phyloP scores from a whole-genome alignment of 2,329 filamentous ascomycete genomes.

The Penicillium sp. region DNA sequence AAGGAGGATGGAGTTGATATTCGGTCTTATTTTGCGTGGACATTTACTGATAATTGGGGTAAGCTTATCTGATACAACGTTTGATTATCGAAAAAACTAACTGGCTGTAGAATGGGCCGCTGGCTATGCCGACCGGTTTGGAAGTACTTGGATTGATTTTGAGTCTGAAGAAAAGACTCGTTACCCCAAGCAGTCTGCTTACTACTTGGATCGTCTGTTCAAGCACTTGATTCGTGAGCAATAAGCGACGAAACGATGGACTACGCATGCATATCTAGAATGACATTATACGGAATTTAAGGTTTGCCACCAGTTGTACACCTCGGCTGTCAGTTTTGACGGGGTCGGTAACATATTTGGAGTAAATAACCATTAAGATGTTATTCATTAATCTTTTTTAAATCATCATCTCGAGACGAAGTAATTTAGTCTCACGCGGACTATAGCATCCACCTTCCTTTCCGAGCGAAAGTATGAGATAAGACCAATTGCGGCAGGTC shows the following conservation, averaged over 20 bases:
- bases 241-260: background rate
- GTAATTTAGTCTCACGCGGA: background rate
- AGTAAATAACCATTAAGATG: background rate
- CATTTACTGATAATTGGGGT: constrained; percentile 54
- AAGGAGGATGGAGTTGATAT: constrained; percentile 71
- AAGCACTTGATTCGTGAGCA: constrained; percentile 56
- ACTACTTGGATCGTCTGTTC: constrained; percentile 67
- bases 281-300: background rate
- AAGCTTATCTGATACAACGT: constrained; percentile 24
- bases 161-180: constrained; percentile 67
- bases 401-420: background rate
- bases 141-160: constrained; percentile 77
- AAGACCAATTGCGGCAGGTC: constrained; percentile 13
- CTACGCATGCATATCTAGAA: no score
- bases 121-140: constrained; percentile 78
- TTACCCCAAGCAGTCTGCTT: constrained; percentile 65
- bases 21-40: constrained; percentile 77
- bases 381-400: no score
- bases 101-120: constrained; percentile 69
- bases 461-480: background rate
- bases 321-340: background rate
- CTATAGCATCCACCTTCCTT: background rate
- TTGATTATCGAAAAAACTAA: background rate
- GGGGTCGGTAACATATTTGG: background rate
- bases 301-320: background rate